Percentiles rank a stretch among this genome's conserved stretches.
Evolutionary conservation across 805 yeast species (phyloP).

Genomic region (Gaillardinia entomophila): DNA sequence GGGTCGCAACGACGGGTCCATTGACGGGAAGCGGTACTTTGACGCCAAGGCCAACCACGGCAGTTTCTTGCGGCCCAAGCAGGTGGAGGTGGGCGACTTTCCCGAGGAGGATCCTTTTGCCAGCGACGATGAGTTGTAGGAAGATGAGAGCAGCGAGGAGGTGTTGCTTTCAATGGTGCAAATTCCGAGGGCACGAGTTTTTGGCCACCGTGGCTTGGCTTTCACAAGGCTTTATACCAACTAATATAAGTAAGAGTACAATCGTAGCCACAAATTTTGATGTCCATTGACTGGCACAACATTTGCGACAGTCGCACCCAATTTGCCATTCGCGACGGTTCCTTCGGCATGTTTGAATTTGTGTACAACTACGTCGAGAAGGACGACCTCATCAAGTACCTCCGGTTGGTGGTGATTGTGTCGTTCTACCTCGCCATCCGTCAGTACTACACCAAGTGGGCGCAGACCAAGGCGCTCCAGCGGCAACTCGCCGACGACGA

Average conservation of each 20-base stretch:
- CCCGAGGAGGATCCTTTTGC: constrained; percentile 43
- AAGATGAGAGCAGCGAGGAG: too few relatives aligned
- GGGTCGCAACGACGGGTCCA: constrained; percentile 80
- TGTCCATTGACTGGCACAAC: too few relatives aligned
- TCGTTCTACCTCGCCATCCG: constrained; percentile 61
- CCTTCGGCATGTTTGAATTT: constrained; percentile 24
- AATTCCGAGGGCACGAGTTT: too few relatives aligned
- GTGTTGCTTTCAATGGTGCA: too few relatives aligned
- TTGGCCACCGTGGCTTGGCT: too few relatives aligned
- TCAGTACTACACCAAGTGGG: constrained; percentile 48
- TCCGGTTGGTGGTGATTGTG: constrained; percentile 44
- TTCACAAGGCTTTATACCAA: too few relatives aligned
- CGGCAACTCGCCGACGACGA: constrained; percentile 44
- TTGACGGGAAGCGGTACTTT: constrained; percentile 59
- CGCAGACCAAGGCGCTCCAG: constrained; percentile 49
- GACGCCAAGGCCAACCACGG: constrained; percentile 58
- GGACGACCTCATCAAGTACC: constrained; percentile 40
- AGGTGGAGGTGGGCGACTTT: constrained; percentile 66
- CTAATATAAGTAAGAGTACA: too few relatives aligned
- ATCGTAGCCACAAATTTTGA: too few relatives aligned
- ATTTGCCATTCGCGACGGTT: too few relatives aligned
- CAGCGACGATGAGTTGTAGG: constrained; percentile 31
- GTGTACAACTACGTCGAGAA: constrained; percentile 31
- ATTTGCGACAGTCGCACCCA: too few relatives aligned
- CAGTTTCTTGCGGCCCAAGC: constrained; percentile 66